phyloP scores from a whole-genome alignment of 805 yeast genomes.

The Starmerella bacillaris region DNA sequence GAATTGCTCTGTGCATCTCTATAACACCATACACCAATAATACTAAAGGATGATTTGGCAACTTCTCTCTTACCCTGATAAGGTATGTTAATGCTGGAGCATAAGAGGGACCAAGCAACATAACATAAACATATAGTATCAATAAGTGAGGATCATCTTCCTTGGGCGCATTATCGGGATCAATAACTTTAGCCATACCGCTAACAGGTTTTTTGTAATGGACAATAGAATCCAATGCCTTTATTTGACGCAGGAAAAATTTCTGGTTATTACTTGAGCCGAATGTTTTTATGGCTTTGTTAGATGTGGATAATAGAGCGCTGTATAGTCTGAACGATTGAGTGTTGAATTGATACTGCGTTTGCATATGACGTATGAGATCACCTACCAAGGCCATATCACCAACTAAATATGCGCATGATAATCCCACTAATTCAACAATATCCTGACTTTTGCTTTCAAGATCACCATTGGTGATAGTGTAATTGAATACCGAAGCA shows the following conservation, averaged over 20 bases:
- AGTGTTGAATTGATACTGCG: constrained; percentile 59
- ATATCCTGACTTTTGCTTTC: constrained; percentile 21
- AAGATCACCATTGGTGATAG: background rate
- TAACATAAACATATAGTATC: constrained; percentile 59
- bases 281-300: constrained; percentile 38
- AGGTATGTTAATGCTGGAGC: constrained; percentile 67
- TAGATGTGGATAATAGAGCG: constrained; percentile 47
- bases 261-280: constrained; percentile 77
- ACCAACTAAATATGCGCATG: constrained; percentile 32
- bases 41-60: constrained; percentile 62
- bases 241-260: constrained; percentile 71
- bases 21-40: constrained; percentile 59
- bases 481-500: constrained; percentile 47
- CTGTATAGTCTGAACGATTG: constrained; percentile 48
- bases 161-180: constrained; percentile 11
- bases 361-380: constrained; percentile 44
- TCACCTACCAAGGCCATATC: constrained; percentile 40
- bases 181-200: constrained; percentile 59
- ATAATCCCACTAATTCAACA: constrained; percentile 47
- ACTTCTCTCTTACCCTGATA: constrained; percentile 47
- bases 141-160: constrained; percentile 42
- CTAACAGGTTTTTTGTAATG: constrained; percentile 32
- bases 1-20: constrained; percentile 80
- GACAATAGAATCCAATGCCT: constrained; percentile 64
- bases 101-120: constrained; percentile 68